Evolutionary conservation across 169 alveolate species (phyloP), one percentile per base, ranked within the genome.

Genomic region (Plasmodium relictum): DNA sequence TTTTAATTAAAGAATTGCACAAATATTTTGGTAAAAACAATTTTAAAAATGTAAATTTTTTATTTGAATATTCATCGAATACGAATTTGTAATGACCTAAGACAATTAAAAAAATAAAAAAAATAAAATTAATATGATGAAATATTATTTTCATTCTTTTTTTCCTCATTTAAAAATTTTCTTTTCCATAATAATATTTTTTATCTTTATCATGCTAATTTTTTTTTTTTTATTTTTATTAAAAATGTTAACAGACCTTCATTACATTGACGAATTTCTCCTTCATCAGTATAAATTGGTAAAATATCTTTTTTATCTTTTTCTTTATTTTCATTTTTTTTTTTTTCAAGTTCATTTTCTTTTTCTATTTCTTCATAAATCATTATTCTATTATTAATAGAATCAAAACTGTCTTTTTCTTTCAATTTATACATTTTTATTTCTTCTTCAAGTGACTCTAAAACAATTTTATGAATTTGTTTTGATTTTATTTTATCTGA

Each of bases 251-350:
- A 95, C 89, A 89, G 74, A 73, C 98, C 98, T 91, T 96, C 96
- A 83, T 96, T 96, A 59, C 97, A 94, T 74, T 95, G 93, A 76
- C 98, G 94, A 5, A 96, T 94, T 44, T 95, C 96, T 48, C 98
- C 98, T 44, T 94, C 92, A 22, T 88, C 86, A 68, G 92, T 94
- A 80, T 89, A 95, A 26, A 94, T 88, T 0, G 97, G 71, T 6
- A 95, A 88, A 41, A 93, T 62, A 16, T 83, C 73, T 45, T 52
- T 69, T 37, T 58, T 31, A 12, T 59, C n/a, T n/a, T 52, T 71
- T 91, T 71, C 87, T 58, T 78, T 93, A 85, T 66, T 88, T 88
- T 72, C 80, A 66, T 86, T 54, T 41, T 44, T 48, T 45, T 24
- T 39, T 48, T 50, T 45, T 52, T 86, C 61, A 0, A 59, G 31